A percentile compares a stretch with the other conserved stretches of the same genome.
phyloP scores from a whole-genome alignment of 352 stramenopile genomes.

The Phytophthora vignae region DNA sequence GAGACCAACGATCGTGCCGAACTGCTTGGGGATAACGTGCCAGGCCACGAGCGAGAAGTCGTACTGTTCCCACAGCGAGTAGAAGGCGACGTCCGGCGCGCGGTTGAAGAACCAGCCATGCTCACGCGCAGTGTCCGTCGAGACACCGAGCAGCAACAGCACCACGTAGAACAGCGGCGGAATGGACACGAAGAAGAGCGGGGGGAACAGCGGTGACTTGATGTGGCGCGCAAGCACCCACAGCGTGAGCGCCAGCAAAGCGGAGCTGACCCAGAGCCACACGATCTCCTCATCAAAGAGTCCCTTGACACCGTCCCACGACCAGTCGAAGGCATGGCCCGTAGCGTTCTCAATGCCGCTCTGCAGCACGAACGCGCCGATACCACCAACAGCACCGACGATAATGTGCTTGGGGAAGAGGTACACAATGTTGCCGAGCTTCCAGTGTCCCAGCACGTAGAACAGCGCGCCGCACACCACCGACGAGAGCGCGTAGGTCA shows the following conservation, averaged over 20 bases:
- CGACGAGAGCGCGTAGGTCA: constrained; percentile 91
- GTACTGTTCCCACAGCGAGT: constrained; percentile 81
- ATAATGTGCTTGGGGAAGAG: constrained; percentile 96
- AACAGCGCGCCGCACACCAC: constrained; percentile 92
- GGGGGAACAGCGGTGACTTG: constrained; percentile 72
- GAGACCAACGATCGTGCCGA: constrained; percentile 85
- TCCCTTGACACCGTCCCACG: constrained; percentile 49
- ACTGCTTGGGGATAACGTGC: constrained; percentile 78
- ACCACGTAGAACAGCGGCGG: constrained; percentile 78
- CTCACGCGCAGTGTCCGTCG: constrained; percentile 60
- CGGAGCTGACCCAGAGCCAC: constrained; percentile 79
- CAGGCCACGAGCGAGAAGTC: constrained; percentile 71
- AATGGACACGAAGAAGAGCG: constrained; percentile 86
- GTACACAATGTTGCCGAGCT: constrained; percentile 93
- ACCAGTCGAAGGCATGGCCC: constrained; percentile 71
- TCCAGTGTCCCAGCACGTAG: constrained; percentile 89
- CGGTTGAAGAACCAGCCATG: constrained; percentile 83
- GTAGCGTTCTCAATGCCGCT: constrained; percentile 90
- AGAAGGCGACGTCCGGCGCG: constrained; percentile 74
- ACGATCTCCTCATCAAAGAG: constrained; percentile 60
- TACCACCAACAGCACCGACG: constrained; percentile 95
- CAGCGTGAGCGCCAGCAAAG: constrained; percentile 56
- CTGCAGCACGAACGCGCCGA: constrained; percentile 88
- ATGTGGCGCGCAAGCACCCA: constrained; percentile 65
- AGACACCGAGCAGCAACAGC: constrained; percentile 60